Evolutionary conservation across 2,329 filamentous ascomycete genomes (phyloP).

Genomic region (Ascochyta pisi): DNA sequence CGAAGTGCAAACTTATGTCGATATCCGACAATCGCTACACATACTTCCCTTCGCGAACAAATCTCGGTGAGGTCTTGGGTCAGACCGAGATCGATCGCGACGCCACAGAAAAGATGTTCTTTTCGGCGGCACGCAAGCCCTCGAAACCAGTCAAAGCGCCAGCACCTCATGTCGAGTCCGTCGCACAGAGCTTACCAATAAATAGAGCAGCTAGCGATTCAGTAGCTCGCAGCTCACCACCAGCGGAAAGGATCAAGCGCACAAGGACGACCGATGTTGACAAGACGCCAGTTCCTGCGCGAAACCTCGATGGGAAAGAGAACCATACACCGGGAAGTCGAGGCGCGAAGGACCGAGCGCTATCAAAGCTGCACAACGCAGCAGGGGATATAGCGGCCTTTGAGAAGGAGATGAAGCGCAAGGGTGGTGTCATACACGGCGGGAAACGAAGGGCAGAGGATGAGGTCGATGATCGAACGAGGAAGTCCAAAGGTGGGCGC

Average conservation of each 20-base stretch:
- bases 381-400: conserved; percentile 88
- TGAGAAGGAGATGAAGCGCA: conserved; percentile 90
- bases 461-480: conserved; percentile 46
- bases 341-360: conserved; percentile 85
- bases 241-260: conserved; percentile 36
- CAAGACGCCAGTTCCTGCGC: conserved; percentile 60
- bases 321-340: conserved; percentile 85
- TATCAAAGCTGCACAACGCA: conserved; percentile 76
- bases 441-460: conserved; percentile 47
- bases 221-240: conserved; percentile 33
- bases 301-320: conserved; percentile 68
- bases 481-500: conserved; percentile 31
- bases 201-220: conserved; percentile 24
- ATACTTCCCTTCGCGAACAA: conserved; percentile 86
- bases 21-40: conserved; percentile 78
- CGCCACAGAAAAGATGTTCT: conserved; percentile 74
- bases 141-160: conserved; percentile 31
- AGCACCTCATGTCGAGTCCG: conserved; percentile 22
- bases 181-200: conserved; percentile 31
- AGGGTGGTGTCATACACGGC: conserved; percentile 69
- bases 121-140: conserved; percentile 41
- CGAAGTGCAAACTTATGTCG: conserved; percentile 78
- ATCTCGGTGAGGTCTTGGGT: conserved; percentile 90
- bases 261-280: conserved; percentile 36
- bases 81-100: conserved; percentile 82